Conservation (phyloP, 2,329 filamentous ascomycete species). For the Colletotrichum cuscutae region DNA sequence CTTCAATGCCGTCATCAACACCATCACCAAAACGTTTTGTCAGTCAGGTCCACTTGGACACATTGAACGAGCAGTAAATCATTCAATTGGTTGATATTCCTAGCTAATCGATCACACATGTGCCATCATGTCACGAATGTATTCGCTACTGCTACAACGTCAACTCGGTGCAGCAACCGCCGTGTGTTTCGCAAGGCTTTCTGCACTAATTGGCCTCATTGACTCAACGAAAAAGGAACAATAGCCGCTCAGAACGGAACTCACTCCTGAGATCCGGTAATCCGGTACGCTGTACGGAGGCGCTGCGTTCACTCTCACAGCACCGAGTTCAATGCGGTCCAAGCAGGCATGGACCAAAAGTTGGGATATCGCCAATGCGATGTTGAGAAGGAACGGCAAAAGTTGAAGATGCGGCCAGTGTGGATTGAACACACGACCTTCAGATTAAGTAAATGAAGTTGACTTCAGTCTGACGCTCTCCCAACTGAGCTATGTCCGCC, state of each 20-base stretch:
- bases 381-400: not conserved
- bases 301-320: not conserved
- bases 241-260: not conserved
- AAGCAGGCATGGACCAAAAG: not conserved
- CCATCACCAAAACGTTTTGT: not conserved
- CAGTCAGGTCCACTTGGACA: not conserved
- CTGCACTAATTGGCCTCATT: not conserved
- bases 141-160: not conserved
- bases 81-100: not conserved
- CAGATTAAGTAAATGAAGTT: conserved; percentile 34
- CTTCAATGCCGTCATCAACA: conserved; percentile 7
- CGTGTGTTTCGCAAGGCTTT: not conserved
- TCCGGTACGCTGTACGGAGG: no score
- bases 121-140: not conserved
- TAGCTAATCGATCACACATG: not conserved
- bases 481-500: conserved; percentile 36
- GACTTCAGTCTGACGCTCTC: conserved; percentile 34
- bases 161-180: not conserved
- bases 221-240: not conserved
- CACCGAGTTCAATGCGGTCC: not conserved
- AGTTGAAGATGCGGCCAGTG: conserved; percentile 32
- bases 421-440: conserved; percentile 36
- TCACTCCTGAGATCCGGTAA: no score
- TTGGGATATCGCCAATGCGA: not conserved
- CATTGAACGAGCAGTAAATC: not conserved